Percentiles rank a stretch among this genome's conserved stretches.
Conservation (phyloP, 2,329 filamentous ascomycete genomes). For the Hymenoscyphus occultus region DNA sequence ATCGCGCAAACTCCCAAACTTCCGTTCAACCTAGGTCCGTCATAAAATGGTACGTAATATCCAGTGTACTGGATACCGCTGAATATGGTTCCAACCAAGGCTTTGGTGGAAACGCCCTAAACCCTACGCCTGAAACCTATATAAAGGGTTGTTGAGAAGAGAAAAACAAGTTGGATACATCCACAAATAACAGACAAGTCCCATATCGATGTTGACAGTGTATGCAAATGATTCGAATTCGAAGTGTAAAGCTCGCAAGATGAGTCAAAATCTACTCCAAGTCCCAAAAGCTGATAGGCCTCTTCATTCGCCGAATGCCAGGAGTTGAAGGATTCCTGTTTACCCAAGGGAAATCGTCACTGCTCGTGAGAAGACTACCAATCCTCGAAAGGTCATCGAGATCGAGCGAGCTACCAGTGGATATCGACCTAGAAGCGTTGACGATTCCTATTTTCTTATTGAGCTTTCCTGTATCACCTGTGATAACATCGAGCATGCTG, state of each 20-base stretch:
- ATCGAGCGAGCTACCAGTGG: constrained; percentile 15
- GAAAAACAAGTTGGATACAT: no score
- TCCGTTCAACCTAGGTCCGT: not conserved
- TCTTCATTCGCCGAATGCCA: not conserved
- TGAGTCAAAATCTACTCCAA: not conserved
- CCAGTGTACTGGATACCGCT: not conserved
- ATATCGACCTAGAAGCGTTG: constrained; percentile 4
- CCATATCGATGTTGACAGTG: no score
- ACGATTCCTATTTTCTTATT: constrained; percentile 15
- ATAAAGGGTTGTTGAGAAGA: no score
- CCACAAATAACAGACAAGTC: no score
- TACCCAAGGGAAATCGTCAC: constrained; percentile 8
- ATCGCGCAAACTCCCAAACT: not conserved
- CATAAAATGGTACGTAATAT: not conserved
- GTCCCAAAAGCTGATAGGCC: not conserved
- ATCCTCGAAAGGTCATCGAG: constrained; percentile 10
- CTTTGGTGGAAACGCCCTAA: not conserved
- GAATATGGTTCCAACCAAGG: not conserved
- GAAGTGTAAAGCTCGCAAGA: no score
- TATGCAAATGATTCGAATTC: no score
- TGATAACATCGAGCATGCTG: constrained; percentile 23
- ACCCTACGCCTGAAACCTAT: not conserved
- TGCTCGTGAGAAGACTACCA: constrained; percentile 3
- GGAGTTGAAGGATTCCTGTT: not conserved
- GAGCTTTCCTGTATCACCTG: constrained; percentile 16